Evolutionary conservation across 176 grass and related monocot genomes (phyloP).

Genomic region (Miscanthus lutarioriparius): DNA sequence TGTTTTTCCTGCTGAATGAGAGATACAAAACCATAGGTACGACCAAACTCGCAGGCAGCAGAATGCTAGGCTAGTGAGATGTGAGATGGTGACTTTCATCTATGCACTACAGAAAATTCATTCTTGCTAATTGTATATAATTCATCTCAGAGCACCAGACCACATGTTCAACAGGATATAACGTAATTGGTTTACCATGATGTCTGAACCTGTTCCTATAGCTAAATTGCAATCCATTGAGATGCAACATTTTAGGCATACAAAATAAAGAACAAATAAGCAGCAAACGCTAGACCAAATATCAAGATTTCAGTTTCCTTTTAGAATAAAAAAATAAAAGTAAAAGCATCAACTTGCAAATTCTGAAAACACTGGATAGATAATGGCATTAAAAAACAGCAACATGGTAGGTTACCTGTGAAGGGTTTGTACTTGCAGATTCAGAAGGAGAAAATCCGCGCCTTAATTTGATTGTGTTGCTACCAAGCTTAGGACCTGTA

Average conservation of each 20-base stretch:
- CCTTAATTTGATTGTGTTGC: conserved; percentile 83
- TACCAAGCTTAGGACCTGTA: conserved; percentile 62
- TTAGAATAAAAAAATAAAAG: neutral
- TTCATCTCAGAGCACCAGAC: conserved; percentile 1
- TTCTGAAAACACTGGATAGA: neutral
- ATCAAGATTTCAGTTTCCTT: conserved; percentile 24
- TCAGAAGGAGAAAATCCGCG: conserved; percentile 79
- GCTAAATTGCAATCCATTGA: neutral
- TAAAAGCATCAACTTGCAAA: conserved; percentile 9
- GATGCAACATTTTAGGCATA: neutral
- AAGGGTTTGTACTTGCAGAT: conserved; percentile 58
- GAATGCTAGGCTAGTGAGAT: neutral
- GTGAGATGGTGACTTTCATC: neutral
- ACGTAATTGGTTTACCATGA: neutral
- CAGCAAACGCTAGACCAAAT: neutral
- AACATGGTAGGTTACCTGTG: conserved; percentile 60
- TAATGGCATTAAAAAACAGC: conserved; percentile 23
- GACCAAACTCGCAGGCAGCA: neutral
- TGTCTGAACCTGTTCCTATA: neutral
- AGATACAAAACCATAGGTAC: neutral
- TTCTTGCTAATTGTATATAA: neutral
- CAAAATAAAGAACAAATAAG: conserved; percentile 23
- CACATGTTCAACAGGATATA: conserved; percentile 17
- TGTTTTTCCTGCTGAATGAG: neutral
- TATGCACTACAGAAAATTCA: neutral